These are phyloP conservation scores for Coemansia sp. DNA, from an alignment of 192 early-diverging fungal genomes.

Conservation along the genomic window DNA sequence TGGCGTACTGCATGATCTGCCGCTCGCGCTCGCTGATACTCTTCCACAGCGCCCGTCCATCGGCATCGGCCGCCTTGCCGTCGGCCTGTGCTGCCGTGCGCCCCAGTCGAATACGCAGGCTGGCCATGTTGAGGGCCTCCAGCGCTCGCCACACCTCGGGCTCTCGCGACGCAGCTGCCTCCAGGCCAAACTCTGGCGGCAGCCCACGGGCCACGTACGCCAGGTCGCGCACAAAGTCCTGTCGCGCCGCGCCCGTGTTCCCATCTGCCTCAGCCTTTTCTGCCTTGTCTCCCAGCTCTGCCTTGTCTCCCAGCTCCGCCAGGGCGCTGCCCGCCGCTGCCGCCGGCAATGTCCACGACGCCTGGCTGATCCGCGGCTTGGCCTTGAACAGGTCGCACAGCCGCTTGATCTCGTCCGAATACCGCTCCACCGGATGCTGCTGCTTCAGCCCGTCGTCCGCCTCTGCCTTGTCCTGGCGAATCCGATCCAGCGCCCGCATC, in stretches of 20 bases:
- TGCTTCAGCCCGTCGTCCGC: neutral
- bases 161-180: conserved; percentile 23
- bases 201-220: conserved; percentile 31
- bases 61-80: neutral
- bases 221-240: conserved; percentile 19
- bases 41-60: conserved; percentile 33
- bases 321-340: conserved; percentile 10
- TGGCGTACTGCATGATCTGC: conserved; percentile 34
- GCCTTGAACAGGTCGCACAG: conserved; percentile 45
- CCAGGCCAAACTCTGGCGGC: conserved; percentile 42
- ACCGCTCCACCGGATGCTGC: neutral
- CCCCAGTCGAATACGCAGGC: conserved; percentile 27
- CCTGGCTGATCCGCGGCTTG: conserved; percentile 21
- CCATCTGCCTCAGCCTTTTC: neutral
- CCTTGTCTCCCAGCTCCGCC: no score
- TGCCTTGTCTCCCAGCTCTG: no score
- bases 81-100: conserved; percentile 3
- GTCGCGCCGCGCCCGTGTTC: neutral
- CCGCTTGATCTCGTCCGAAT: conserved; percentile 3
- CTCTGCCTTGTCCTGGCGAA: neutral
- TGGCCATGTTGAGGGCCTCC: conserved; percentile 38
- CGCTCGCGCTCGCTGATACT: conserved; percentile 18
- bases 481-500: conserved; percentile 9
- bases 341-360: conserved; percentile 40
- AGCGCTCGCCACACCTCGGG: conserved; percentile 40